Conservation (phyloP, 768 basidiomycete genomes). For the Boletus pseudopeckii region DNA sequence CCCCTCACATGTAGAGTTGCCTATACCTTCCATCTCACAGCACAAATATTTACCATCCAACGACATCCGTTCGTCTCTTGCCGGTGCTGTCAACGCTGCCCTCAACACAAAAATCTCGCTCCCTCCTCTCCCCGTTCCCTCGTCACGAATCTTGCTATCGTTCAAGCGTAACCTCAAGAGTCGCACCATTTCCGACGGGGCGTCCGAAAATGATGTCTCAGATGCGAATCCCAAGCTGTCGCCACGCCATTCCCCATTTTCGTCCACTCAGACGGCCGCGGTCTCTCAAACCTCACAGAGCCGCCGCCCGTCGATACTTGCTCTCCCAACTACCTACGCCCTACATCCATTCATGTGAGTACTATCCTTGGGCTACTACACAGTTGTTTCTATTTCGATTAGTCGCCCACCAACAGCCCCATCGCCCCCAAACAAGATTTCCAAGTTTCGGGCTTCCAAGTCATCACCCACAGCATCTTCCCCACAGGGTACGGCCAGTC, state of each 20-base stretch:
- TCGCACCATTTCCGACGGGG: background rate
- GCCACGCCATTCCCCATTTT: background rate
- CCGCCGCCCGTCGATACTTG: constrained; percentile 9
- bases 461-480: constrained; percentile 5
- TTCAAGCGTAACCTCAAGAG: constrained; percentile 20
- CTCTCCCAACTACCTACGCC: constrained; percentile 10
- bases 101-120: constrained; percentile 17
- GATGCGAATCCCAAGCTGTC: background rate
- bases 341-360: constrained; percentile 22
- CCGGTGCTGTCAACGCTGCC: constrained; percentile 23
- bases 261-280: background rate
- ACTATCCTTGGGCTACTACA: background rate
- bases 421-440: constrained; percentile 12
- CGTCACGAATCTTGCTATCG: constrained; percentile 18
- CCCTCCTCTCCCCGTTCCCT: constrained; percentile 15
- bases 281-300: constrained; percentile 1
- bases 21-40: constrained; percentile 15
- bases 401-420: constrained; percentile 21
- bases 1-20: constrained; percentile 39
- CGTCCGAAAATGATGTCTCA: background rate
- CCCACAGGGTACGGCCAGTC: constrained; percentile 5
- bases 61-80: constrained; percentile 16
- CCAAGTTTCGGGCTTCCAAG: constrained; percentile 11
- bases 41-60: constrained; percentile 6
- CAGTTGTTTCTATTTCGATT: background rate